Evolutionary conservation across 1,139 yeast species (phyloP), one percentile per base, ranked within the genome.

Genomic region (Hemisphaericaspora xylanilytica): DNA sequence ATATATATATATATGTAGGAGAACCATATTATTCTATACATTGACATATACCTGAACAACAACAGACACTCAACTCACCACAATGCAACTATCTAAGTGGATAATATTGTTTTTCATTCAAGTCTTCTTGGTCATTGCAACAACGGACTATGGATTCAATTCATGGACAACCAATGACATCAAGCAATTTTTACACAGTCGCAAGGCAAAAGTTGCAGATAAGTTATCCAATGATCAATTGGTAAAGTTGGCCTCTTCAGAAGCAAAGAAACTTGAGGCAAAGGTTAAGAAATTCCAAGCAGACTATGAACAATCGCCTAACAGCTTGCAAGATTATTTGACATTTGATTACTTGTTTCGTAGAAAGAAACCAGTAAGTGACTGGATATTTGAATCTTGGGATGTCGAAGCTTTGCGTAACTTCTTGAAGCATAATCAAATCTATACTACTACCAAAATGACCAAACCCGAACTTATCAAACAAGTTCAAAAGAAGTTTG

Each of bases 351-450:
- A 43, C 17, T 45, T 44, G 24, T 46, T 46, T 32, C 36, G 41
- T 8, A 31, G 30, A 13, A 45, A 30, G 32, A 36, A 43, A 3
- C 36, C 40, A 13, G 29, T 35, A 4, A 39, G 32, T 20, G 49
- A 47, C 25, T 63, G 82, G 82, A 47, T 73, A 18, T 78, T 78
- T 47, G 68, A 65, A 32, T 65, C 78, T 14, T 78, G 83, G 84
- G 51, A 72, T 5, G 49, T 47, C 14, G 51, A 52, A 4, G 57
- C 58, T 15, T 53, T 78, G 46, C 56, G 60, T 41, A 52, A 52
- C 28, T 62, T 70, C 33, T 58, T 76, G 46, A 57, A 61, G 33
- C 51, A 56, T 28, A 58, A 68, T 46, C 55, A 59, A 28, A 50
- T 72, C 36, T 35, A 34, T 5, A 31, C 28, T 18, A 44, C 59